These are phyloP conservation scores for Ceratocystis lukuohia DNA, from an alignment of 2,329 filamentous ascomycete genomes.

Conservation along the genomic window DNA sequence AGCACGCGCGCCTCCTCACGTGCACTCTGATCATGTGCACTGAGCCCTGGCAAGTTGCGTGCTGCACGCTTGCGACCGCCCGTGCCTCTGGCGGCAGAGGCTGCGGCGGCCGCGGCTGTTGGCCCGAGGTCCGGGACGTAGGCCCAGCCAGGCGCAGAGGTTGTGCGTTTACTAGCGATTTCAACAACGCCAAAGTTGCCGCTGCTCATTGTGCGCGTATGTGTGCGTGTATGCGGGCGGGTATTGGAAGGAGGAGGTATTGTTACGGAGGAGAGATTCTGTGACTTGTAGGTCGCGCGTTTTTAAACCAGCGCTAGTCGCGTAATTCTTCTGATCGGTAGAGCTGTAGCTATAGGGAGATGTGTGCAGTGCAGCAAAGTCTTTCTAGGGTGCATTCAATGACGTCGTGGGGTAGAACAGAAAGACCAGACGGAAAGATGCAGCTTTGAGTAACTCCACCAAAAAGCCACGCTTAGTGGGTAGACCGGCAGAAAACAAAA, in stretches of 20 bases:
- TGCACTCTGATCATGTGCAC: slow-evolving; percentile 56
- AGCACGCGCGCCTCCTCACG: slow-evolving; percentile 69
- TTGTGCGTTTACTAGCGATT: slow-evolving; percentile 55
- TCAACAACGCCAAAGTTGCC: slow-evolving; percentile 70
- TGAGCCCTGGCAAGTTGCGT: slow-evolving; percentile 40
- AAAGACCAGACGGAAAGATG: background rate
- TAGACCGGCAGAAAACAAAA: background rate
- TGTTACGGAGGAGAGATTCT: no score
- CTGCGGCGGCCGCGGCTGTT: slow-evolving; percentile 40
- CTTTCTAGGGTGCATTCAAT: background rate
- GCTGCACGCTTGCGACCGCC: slow-evolving; percentile 59
- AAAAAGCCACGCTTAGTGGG: background rate
- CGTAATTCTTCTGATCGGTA: no score
- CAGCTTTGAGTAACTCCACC: background rate
- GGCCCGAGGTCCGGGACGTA: slow-evolving; percentile 68
- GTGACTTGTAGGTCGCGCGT: no score
- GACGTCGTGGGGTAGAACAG: background rate
- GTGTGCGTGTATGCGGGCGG: background rate
- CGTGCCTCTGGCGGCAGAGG: slow-evolving; percentile 30
- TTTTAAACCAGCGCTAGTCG: no score
- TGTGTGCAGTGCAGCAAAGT: background rate
- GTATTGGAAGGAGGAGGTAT: background rate
- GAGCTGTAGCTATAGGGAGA: no score
- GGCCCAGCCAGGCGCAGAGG: slow-evolving; percentile 73
- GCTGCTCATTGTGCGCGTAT: slow-evolving; percentile 30